Evolutionary conservation across 495 filamentous ascomycete genomes (phyloP), one percentile per base, ranked within the genome.

Genomic region (Penicillium macrosclerotiorum): DNA sequence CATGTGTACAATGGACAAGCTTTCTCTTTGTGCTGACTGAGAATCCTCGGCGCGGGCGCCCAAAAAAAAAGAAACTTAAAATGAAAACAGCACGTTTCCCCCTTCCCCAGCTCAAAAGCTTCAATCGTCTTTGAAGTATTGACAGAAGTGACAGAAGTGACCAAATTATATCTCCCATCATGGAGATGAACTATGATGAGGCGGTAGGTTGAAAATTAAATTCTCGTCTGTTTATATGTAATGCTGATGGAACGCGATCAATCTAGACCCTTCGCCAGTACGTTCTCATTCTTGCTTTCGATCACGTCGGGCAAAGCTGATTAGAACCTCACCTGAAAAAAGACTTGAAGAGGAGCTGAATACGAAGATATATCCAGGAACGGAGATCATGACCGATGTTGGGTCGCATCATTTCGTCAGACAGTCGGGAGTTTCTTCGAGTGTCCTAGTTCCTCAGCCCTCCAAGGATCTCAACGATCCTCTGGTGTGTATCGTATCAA

Each of bases 371-470:
- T 69, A 79, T 29, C 80, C 81, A 0, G 80, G 80, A 3, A 84
- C 80, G 12, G 80, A 84, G 63, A 74, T 83, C 59, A 84, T 83
- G 80, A 59, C 67, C 32, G 76, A 80, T 57, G 69, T 82, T 30
- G 81, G 79, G 22, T 59, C 60, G 1, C 79, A 82, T 62, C 79
- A 81, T 57, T 83, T 85, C 51, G 76, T 82, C 57, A 79, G 81
- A 58, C 67, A 68, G 11, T 62, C 64, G 2, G 42, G 49, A 25
- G 42, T 55, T 6, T 70, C 65, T 14, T 53, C 70, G 19, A 59
- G 63, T 3, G 77, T 78, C 3, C 67, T 80, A n/a, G 72, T 81
- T 5, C 77, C 76, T 5, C 77, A 81, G 45, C 77, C 77, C 12
- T 72, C 67, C 8, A 56, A 71, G 42, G 64, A 71, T 50, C 65